Conservation (phyloP, 73 alveolate genomes). For the Uronychia binucleata region DNA sequence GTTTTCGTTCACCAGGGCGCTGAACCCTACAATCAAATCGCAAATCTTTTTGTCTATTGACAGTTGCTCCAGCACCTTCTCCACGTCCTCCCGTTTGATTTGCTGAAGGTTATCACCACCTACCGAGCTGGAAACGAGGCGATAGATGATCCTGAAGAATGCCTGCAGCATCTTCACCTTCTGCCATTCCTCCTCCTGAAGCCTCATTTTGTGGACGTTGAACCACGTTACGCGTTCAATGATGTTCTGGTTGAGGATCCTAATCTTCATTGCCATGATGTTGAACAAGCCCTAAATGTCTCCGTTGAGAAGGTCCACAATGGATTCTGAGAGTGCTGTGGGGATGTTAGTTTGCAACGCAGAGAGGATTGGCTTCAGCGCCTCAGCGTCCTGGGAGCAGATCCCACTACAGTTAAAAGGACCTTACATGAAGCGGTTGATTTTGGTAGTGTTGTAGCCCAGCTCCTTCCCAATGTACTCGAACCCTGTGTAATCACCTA, state of each 20-base stretch:
- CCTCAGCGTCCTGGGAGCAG: neutral
- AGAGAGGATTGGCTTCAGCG: slow-evolving; percentile 2
- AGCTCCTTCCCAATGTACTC: slow-evolving; percentile 13
- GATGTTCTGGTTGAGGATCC: neutral
- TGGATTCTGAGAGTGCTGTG: neutral
- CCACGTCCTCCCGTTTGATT: neutral
- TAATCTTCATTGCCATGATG: neutral
- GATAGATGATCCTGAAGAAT: neutral
- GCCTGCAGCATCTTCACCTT: neutral
- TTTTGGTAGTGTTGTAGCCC: neutral
- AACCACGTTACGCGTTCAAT: neutral
- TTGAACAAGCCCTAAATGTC: slow-evolving; percentile 1
- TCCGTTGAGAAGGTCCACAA: slow-evolving; percentile 10
- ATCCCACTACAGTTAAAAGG: neutral
- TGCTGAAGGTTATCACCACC: neutral
- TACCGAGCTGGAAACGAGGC: neutral
- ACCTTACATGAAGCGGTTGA: neutral
- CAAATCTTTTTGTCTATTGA: neutral
- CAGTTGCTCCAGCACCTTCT: neutral
- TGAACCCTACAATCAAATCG: neutral
- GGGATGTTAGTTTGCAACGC: neutral
- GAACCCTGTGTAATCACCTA: slow-evolving; percentile 19
- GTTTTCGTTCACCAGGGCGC: slow-evolving; percentile 17
- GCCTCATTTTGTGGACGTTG: neutral
- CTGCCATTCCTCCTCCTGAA: slow-evolving; percentile 6